Conservation (phyloP, 306 rosid species). For the Cucurbita argyrosperma region DNA sequence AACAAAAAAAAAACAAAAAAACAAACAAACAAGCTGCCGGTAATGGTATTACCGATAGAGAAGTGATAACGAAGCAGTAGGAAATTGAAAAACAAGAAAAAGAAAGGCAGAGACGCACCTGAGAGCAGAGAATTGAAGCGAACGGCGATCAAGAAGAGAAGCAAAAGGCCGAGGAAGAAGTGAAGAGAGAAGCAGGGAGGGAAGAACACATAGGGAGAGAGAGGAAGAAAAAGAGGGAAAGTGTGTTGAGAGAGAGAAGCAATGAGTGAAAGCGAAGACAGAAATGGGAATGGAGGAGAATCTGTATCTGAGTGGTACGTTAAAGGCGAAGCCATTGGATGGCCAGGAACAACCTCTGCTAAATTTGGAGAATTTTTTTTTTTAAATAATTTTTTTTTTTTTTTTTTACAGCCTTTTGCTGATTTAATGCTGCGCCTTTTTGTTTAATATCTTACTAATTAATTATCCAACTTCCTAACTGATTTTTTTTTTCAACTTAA, state of each 20-base stretch:
- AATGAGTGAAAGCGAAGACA: not conserved
- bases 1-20: no score
- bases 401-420: slow-evolving; percentile 2
- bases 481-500: no score
- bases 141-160: not conserved
- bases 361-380: slow-evolving; percentile 10
- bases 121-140: not conserved
- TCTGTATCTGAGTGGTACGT: slow-evolving; percentile 34
- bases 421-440: slow-evolving; percentile 1
- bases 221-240: not conserved
- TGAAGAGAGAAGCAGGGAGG: not conserved
- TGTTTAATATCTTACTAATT: not conserved
- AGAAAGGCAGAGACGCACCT: not conserved
- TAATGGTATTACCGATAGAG: not conserved
- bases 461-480: not conserved
- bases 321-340: slow-evolving; percentile 27
- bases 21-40: not conserved
- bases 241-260: not conserved
- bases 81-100: not conserved
- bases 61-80: not conserved
- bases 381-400: slow-evolving; percentile 9
- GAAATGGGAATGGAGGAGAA: slow-evolving; percentile 46
- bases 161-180: not conserved
- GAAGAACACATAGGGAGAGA: not conserved
- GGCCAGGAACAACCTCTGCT: slow-evolving; percentile 32